Evolutionary conservation across 106 monocot genomes (phyloP).

Genomic region (Xerophyta viscosa): DNA sequence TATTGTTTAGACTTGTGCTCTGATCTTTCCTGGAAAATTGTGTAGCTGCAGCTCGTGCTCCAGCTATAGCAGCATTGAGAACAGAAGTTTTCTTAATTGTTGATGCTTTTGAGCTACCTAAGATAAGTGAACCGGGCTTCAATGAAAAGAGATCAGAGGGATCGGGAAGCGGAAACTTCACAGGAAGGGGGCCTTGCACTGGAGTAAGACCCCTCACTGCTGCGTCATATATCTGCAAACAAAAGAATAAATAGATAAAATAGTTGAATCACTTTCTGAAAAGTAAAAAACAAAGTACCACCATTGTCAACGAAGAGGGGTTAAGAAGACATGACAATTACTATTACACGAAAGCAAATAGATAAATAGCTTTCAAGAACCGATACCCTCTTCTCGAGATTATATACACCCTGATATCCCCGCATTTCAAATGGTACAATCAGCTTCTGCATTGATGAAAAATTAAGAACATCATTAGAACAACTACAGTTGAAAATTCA

Average conservation of each 20-base stretch:
- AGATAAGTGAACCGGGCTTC: slow-evolving; percentile 54
- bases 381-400: slow-evolving; percentile 65
- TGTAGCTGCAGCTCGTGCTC: slow-evolving; percentile 65
- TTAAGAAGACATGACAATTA: background rate
- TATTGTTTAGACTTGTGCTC: background rate
- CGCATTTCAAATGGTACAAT: slow-evolving; percentile 88
- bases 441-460: slow-evolving; percentile 45
- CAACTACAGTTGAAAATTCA: no score
- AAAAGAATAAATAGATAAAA: background rate
- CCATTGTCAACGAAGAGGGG: no score
- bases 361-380: no score
- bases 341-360: background rate
- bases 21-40: slow-evolving; percentile 60
- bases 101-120: slow-evolving; percentile 5
- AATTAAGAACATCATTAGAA: no score
- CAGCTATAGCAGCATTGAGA: slow-evolving; percentile 56
- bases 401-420: slow-evolving; percentile 80
- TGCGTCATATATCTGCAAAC: slow-evolving; percentile 52
- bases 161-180: slow-evolving; percentile 77
- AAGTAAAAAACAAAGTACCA: background rate
- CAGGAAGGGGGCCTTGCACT: slow-evolving; percentile 54
- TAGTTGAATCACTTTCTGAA: background rate
- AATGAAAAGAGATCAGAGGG: slow-evolving; percentile 41
- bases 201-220: slow-evolving; percentile 65
- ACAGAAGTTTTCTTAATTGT: slow-evolving; percentile 18